Base-by-base conservation (phyloP, 371 early-diverging fungal species). In the Apophysomyces elegans region DNA sequence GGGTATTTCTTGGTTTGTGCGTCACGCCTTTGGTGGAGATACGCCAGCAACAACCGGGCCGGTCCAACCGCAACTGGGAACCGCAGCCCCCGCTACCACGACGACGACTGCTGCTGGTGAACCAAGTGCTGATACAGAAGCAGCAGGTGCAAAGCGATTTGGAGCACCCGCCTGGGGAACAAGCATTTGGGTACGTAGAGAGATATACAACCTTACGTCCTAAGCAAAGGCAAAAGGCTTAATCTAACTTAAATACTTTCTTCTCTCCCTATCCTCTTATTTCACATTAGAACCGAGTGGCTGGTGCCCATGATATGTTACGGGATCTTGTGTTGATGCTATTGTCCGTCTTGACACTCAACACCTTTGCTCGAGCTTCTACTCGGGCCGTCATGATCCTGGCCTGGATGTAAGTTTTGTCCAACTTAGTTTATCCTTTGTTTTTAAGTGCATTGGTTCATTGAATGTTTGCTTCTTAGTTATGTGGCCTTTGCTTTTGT, bases 401-500 rank as follows among this genome's bases (percentile, higher is more conserved):
- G 44, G 59, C 73, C 18, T 79, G 79, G 79, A 60, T 79, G 73
- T 73, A 69, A 73, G 73, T 64, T 7, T 35, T 47, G 4, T 18
- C 1, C 7, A 11, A 7, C 18, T 13, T 18, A 5, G 18, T 32
- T 21, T 16, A 50, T 60, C 14, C 37, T 59, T 9, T 8, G 61
- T 5, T 32, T 39, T 5, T 8, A 36, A 7, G 8, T 26, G 32
- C 2, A 26, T 26, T 1, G 32, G 2, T 26, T 26, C 32, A 26
- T 26, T 26, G 32, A 26, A 26, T 26, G 2, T 2, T 26, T 3
- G 32, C 32, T 26, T 26, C 3, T 58, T 62, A 74, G 75, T 21
- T 80, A 69, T 65, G 63, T 78, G 41, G 78, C 74, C 14, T 70
- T 80, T 67, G 78, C 81, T n/a, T 36, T 74, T 32, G 62, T 80